phyloP scores from a whole-genome alignment of 2,329 filamentous ascomycete genomes.

The Coniochaeta sp. region DNA sequence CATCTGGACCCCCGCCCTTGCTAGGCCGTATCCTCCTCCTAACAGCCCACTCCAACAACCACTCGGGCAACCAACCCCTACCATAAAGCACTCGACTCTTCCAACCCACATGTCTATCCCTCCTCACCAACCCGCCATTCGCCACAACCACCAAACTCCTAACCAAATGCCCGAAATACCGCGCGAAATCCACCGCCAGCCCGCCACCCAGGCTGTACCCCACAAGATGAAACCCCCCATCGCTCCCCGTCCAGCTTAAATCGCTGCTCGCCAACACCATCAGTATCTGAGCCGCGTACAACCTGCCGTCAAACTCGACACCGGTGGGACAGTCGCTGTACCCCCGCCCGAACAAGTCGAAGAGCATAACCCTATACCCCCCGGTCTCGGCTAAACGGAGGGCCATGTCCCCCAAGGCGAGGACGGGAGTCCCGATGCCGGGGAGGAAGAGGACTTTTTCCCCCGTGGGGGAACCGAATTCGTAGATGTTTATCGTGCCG shows the following conservation, averaged over 20 bases:
- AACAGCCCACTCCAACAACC: slow-evolving; percentile 47
- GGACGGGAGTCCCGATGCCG: slow-evolving; percentile 72
- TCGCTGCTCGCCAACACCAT: slow-evolving; percentile 58
- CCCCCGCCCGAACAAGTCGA: slow-evolving; percentile 72
- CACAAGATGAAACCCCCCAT: slow-evolving; percentile 58
- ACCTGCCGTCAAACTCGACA: slow-evolving; percentile 52
- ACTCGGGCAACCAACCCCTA: slow-evolving; percentile 51
- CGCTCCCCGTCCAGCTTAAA: slow-evolving; percentile 45
- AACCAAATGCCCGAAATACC: slow-evolving; percentile 59
- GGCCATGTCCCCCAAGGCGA: slow-evolving; percentile 61
- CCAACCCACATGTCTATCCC: slow-evolving; percentile 48
- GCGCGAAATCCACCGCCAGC: slow-evolving; percentile 62
- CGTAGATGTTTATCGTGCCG: slow-evolving; percentile 66
- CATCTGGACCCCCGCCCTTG: slow-evolving; percentile 26
- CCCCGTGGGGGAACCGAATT: slow-evolving; percentile 69
- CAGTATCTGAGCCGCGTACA: slow-evolving; percentile 61
- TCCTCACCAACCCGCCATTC: slow-evolving; percentile 61
- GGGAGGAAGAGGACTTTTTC: slow-evolving; percentile 70
- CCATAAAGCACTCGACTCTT: slow-evolving; percentile 58
- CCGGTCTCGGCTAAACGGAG: slow-evolving; percentile 51
- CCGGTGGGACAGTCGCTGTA: slow-evolving; percentile 57
- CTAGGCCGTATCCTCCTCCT: slow-evolving; percentile 37
- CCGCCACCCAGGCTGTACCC: slow-evolving; percentile 80
- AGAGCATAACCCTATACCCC: slow-evolving; percentile 68
- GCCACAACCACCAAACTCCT: slow-evolving; percentile 59